phyloP scores from a whole-genome alignment of 163 green algal species.

The Picocystis sp. region DNA sequence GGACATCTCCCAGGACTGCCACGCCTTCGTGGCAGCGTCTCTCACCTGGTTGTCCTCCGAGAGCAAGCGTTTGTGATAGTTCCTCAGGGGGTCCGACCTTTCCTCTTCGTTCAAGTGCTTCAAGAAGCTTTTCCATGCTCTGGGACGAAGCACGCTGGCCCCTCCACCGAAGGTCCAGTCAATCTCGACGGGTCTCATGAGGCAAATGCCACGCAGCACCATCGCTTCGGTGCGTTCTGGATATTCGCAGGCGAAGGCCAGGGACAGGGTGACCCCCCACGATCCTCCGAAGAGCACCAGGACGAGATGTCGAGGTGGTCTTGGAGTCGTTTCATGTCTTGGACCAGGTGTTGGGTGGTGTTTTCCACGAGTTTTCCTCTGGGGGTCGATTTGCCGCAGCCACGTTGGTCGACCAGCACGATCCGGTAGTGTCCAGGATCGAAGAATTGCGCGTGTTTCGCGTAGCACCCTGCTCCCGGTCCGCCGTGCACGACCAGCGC shows the following conservation, averaged over 20 bases:
- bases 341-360: conserved; percentile 32
- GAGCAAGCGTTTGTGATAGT: conserved; percentile 26
- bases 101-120: conserved; percentile 15
- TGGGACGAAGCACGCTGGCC: conserved; percentile 17
- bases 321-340: conserved; percentile 36
- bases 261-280: conserved; percentile 30
- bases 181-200: conserved; percentile 15
- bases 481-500: conserved; percentile 47
- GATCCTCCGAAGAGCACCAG: conserved; percentile 36
- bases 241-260: conserved; percentile 27
- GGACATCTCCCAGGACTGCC: no score
- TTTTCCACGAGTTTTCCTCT: conserved; percentile 33
- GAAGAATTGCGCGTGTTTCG: conserved; percentile 47
- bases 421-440: conserved; percentile 35
- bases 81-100: conserved; percentile 14
- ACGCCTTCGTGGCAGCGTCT: no score
- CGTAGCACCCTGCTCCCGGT: conserved; percentile 43
- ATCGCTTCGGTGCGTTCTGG: conserved; percentile 10
- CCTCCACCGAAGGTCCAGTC: conserved; percentile 16
- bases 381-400: conserved; percentile 33
- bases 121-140: conserved; percentile 22
- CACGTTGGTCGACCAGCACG: conserved; percentile 48
- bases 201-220: conserved; percentile 21
- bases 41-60: conserved; percentile 5
- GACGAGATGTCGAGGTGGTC: conserved; percentile 20